phyloP scores from a whole-genome alignment of 495 filamentous ascomycete genomes.

The Tetracladium setigerum region DNA sequence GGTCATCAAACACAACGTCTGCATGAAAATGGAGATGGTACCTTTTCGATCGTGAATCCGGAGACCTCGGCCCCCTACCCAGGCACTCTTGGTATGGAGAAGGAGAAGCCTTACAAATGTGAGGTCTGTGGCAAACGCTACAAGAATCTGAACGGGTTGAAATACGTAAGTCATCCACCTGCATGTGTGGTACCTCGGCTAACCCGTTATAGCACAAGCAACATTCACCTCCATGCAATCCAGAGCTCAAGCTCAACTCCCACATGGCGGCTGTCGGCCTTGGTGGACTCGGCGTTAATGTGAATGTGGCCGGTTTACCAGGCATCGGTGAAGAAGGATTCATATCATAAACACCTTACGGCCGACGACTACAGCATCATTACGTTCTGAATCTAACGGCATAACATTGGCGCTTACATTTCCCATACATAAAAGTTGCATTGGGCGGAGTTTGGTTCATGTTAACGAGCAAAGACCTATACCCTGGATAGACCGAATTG shows the following conservation, averaged over 20 bases:
- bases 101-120: constrained; percentile 97
- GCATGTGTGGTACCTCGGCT: constrained; percentile 14
- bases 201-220: constrained; percentile 53
- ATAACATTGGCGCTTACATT: constrained; percentile 8
- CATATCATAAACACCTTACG: constrained; percentile 4
- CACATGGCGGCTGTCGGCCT: constrained; percentile 19
- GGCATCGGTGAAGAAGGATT: constrained; percentile 24
- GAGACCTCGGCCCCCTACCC: constrained; percentile 91
- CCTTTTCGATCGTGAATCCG: constrained; percentile 96
- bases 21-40: constrained; percentile 91
- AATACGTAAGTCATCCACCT: constrained; percentile 52
- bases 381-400: not conserved
- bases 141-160: constrained; percentile 96
- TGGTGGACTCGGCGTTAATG: constrained; percentile 14
- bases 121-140: constrained; percentile 96
- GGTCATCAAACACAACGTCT: constrained; percentile 95
- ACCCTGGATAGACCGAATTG: constrained; percentile 12
- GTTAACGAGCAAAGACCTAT: constrained; percentile 13
- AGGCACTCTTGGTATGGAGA: constrained; percentile 97
- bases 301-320: constrained; percentile 19
- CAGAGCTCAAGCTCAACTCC: constrained; percentile 27
- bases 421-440: constrained; percentile 10
- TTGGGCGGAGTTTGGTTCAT: constrained; percentile 15
- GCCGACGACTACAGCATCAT: not conserved
- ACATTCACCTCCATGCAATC: constrained; percentile 68